Evolutionary conservation across 176 grass and related monocot species (phyloP), one percentile per base, ranked within the genome.

Genomic region (Oryza punctata): DNA sequence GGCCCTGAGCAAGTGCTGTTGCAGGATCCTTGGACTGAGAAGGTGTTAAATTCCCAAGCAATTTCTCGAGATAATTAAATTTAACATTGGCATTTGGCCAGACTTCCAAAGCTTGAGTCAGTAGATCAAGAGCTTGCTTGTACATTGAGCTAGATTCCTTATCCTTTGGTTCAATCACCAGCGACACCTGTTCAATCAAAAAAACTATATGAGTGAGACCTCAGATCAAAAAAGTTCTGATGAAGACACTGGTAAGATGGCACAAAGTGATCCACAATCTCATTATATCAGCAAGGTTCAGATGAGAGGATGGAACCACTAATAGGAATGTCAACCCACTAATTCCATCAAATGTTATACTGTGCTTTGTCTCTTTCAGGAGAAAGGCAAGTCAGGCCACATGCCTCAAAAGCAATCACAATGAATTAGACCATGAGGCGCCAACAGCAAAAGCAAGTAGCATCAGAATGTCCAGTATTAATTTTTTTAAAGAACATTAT

Each of bases 81-180:
- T 99, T 99, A 66, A 99, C 96, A 89, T 99, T 99, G 30, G 96
- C 93, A 94, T 92, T 99, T 75, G 96, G 93, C 96, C 96, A 99
- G 61, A 99, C 96, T 84, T 99, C 96, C 83, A 96, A 72, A 60
- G 96, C 96, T 85, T 96, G 93, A 30, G 93, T 99, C 63, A 99
- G 78, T 47, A 99, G 78, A 80, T 99, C 93, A 80, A 99, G 83
- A 66, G 96, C 93, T 90, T 99, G 96, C 77, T 90, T 94, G 84
- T 99, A 99, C 93, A 99, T 96, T 61, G 89, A 93, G 75, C 73
- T 92, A 63, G 96, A 92, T 86, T 99, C 96, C 78, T 96, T 99
- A 74, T 99, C 96, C 81, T 99, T 99, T 15, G 93, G 81, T 73
- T 99, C 96, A 83, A 99, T 96, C 59, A 99, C 96, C 70, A 99